Percentiles rank a stretch among this genome's conserved stretches.
phyloP scores from a whole-genome alignment of 352 stramenopile genomes.

The Phytophthora gonapodyides region DNA sequence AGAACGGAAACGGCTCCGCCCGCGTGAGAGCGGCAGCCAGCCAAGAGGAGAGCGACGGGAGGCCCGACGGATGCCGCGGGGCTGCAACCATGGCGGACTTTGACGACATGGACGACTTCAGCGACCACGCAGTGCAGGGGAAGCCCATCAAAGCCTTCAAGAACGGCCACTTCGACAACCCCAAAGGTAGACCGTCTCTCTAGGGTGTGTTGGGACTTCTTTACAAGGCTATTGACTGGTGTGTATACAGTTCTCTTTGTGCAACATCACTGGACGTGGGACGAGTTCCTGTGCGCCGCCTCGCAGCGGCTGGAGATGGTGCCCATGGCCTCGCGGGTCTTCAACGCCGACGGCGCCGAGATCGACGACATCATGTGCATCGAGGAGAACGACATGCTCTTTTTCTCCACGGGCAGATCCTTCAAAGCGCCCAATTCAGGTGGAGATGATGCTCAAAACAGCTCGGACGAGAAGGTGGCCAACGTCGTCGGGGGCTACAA shows the following conservation, averaged over 20 bases:
- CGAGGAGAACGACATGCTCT: slow-evolving; percentile 90
- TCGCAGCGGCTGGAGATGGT: slow-evolving; percentile 85
- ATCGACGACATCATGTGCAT: slow-evolving; percentile 92
- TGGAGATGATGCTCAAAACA: slow-evolving; percentile 47
- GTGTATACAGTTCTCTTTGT: slow-evolving; percentile 61
- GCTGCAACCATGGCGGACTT: slow-evolving; percentile 63
- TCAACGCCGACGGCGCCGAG: slow-evolving; percentile 85
- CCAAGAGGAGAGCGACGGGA: slow-evolving; percentile 16
- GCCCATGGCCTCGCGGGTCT: slow-evolving; percentile 79
- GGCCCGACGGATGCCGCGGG: slow-evolving; percentile 29
- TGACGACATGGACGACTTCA: slow-evolving; percentile 82
- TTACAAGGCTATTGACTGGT: background rate
- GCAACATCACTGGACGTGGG: slow-evolving; percentile 85
- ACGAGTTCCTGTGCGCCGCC: slow-evolving; percentile 84
- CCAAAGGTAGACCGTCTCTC: slow-evolving; percentile 47
- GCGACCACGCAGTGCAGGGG: slow-evolving; percentile 75
- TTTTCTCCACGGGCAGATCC: slow-evolving; percentile 81
- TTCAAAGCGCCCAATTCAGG: slow-evolving; percentile 74
- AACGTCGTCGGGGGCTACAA: slow-evolving; percentile 84
- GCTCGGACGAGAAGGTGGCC: slow-evolving; percentile 56
- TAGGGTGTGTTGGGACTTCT: background rate
- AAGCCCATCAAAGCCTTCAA: slow-evolving; percentile 83
- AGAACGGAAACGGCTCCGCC: slow-evolving; percentile 26
- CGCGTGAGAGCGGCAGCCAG: slow-evolving; percentile 5
- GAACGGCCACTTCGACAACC: slow-evolving; percentile 80